A percentile compares a stretch with the other conserved stretches of the same genome.
Conservation (phyloP, 371 early-diverging fungal genomes). For the Mortierella sp. region DNA sequence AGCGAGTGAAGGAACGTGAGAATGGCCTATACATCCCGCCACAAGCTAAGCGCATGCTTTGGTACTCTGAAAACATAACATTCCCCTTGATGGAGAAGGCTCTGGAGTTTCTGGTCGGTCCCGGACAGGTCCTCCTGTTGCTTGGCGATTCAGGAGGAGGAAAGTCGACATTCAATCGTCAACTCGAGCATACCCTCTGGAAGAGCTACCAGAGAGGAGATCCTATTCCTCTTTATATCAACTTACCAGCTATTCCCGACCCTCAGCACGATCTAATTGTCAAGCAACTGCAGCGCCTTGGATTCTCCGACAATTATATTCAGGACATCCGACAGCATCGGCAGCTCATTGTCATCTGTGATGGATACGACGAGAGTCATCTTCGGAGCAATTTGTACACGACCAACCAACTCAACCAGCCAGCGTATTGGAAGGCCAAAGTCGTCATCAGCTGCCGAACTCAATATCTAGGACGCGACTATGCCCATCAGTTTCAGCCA, state of each 20-base stretch:
- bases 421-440: neutral
- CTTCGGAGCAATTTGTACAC: neutral
- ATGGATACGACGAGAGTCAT: conserved; percentile 19
- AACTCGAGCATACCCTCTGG: neutral
- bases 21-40: neutral
- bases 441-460: conserved; percentile 14
- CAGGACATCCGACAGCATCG: conserved; percentile 6
- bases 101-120: too few species aligned
- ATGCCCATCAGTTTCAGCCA: too few species aligned
- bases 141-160: too few species aligned
- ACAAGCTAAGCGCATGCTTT: neutral
- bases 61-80: neutral
- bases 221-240: conserved; percentile 6
- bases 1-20: neutral
- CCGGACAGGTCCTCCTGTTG: too few species aligned
- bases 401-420: conserved; percentile 7
- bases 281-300: neutral
- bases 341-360: conserved; percentile 11
- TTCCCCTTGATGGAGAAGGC: neutral
- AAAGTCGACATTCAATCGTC: too few species aligned
- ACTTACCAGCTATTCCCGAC: neutral
- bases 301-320: conserved; percentile 1
- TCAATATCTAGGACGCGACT: too few species aligned
- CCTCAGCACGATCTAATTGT: neutral
- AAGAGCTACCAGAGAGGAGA: neutral